Base-by-base conservation (phyloP, 192 early-diverging fungal genomes). In the Backusella westeae region DNA sequence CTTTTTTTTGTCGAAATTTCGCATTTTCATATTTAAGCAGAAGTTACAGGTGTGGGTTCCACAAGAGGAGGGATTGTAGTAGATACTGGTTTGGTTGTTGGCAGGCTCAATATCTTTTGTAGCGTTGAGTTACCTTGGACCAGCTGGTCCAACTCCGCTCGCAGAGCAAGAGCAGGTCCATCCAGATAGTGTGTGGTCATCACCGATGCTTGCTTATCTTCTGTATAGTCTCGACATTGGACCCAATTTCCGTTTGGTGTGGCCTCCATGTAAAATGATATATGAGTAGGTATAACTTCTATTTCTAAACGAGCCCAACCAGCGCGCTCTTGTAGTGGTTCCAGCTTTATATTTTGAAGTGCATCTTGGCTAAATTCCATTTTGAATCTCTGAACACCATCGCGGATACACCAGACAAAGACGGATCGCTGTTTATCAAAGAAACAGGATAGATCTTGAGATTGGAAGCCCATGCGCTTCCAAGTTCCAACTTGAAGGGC, bases 191-290 rank as follows among this genome's bases (percentile, higher is more conserved):
- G 88, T 23, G 79, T 71, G 52, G 69, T 77, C 17, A 84, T 75
- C 14, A 78, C 63, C 7, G 86, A 85, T 15, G 89, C 89, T 78
- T 90, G 89, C 73, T 85, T 85, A 76, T 84, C 87, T 65, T 89
- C 87, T 32, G 89, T 90, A 42, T 89, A 90, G 80, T 90, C 89
- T 39, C 84, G 85, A 56, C 89, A 89, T 75, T 87, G 85, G 34
- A 84, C 86, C 89, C 89, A 90, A 38, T 77, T 78, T 32, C 42
- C 42, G 12, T 39, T 39, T 17, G 35, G 41, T 8, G 34, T 36
- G 19, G 29, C 42, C 59, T 87, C 85, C 85, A 67, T 85, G 71
- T 75, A 90, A 73, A 74, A 86, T 80, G 76, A 88, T 75, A 69
- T 82, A 77, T 85, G 78, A 68, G 85, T 80, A 9, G 81, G 76